Base-by-base conservation (phyloP, 495 filamentous ascomycete genomes). In the Trichodelitschia bisporula region DNA sequence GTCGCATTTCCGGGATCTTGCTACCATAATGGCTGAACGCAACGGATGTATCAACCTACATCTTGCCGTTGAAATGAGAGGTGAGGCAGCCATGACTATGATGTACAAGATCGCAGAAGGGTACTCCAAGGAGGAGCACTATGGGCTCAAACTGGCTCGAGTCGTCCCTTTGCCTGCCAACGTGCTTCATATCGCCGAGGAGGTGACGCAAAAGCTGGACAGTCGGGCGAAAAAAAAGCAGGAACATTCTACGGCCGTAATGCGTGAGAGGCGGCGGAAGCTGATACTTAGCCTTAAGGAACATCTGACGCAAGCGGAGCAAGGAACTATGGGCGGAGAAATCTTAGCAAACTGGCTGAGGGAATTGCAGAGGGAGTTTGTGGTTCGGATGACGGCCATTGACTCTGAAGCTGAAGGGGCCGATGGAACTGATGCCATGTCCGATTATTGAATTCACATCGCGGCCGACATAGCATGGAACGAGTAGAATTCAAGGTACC, bases 1-100 rank as follows among this genome's bases (percentile, higher is more conserved):
- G 14, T 93, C 86, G 0, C 86, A 97, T 45, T 95, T 93, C 42
- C 61, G 62, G 21, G 75, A 90, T 40, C 58, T 97, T 3, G 73
- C 79, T 0, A 59, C 59, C 16, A 74, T 92, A 23, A 51, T 93
- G 38, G 62, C 62, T 2, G 69, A 76, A 36, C 64, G 69, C 19
- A 61, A 51, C 21, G 79, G 77, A 4, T 78, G 92, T 2, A 55
- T 83, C 27, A 84, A 73, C 42, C 51, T 86, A 12, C 80, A 92
- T 42, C 62, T 95, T 2, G 64, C 64, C 1, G 77, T 80, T 11
- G 62, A 90, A 28, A 63, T 69, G 13, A 6, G 28, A 27, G 15
- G 18, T 19, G 15, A 21, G 45, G 51, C 49, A 36, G 44, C 35
- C 21, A 77, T 92, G 57, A 82, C 59, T 0, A 86, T 93, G 75